A percentile compares a stretch with the other conserved stretches of the same genome.
phyloP scores from a whole-genome alignment of 768 basidiomycete species.

The Boletus rex-veris region DNA sequence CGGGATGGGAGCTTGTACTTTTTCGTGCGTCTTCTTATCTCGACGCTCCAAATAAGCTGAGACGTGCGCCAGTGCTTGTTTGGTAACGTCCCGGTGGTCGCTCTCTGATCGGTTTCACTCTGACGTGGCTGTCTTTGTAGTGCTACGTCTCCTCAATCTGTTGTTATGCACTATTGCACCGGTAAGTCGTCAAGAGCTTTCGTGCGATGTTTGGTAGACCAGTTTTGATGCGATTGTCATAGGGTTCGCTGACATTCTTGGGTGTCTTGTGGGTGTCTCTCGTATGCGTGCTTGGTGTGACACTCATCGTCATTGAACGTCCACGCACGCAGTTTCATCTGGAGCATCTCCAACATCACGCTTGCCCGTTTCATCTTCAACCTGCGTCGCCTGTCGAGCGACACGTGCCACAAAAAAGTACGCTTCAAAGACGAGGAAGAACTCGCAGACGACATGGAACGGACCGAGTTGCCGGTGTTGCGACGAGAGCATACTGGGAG shows the following conservation, averaged over 20 bases:
- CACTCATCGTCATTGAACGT: background rate
- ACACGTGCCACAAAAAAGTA: background rate
- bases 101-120: background rate
- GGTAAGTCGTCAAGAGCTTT: conserved; percentile 11
- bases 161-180: conserved; percentile 20
- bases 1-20: conserved; percentile 29
- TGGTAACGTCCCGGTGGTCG: conserved; percentile 11
- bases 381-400: conserved; percentile 21
- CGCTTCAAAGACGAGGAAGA: background rate
- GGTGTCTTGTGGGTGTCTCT: conserved; percentile 19
- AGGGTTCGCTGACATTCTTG: conserved; percentile 20
- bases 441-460: background rate
- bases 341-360: conserved; percentile 34
- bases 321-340: conserved; percentile 29
- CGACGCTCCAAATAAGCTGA: background rate
- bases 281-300: background rate
- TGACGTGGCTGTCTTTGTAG: conserved; percentile 4
- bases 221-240: background rate
- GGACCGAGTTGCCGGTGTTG: conserved; percentile 4
- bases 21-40: conserved; percentile 17
- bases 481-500: background rate
- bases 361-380: conserved; percentile 35
- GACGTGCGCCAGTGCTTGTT: conserved; percentile 18
- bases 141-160: conserved; percentile 21
- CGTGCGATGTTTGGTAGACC: background rate